These are phyloP conservation scores for Hordeum vulgare DNA, from an alignment of 176 grass and related monocot genomes.

Conservation along the genomic window DNA sequence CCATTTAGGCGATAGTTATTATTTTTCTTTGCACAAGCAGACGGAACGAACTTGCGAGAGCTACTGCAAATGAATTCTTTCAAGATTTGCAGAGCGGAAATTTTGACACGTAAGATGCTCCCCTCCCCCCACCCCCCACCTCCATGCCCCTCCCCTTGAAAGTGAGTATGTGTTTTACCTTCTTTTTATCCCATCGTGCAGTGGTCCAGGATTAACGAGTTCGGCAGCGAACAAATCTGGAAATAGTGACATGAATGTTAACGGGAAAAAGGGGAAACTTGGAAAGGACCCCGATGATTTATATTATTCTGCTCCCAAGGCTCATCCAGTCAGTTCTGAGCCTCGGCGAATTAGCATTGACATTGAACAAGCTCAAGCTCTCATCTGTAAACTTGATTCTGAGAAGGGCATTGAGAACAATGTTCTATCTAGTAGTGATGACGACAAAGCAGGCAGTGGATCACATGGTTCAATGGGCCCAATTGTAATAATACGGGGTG, in stretches of 20 bases:
- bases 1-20: neutral
- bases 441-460: conserved; percentile 39
- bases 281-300: conserved; percentile 47
- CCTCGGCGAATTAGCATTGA: conserved; percentile 67
- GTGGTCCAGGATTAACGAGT: conserved; percentile 66
- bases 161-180: neutral
- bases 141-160: neutral
- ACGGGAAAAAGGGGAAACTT: conserved; percentile 70
- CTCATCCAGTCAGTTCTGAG: conserved; percentile 79
- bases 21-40: conserved; percentile 14
- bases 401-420: conserved; percentile 89
- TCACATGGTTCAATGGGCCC: conserved; percentile 72
- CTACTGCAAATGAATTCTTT: conserved; percentile 71
- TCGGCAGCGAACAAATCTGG: conserved; percentile 48
- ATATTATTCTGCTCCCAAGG: conserved; percentile 75
- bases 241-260: conserved; percentile 48
- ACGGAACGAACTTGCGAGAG: conserved; percentile 49
- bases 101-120: conserved; percentile 64
- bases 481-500: conserved; percentile 84
- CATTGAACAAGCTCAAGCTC: conserved; percentile 64
- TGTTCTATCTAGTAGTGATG: conserved; percentile 60
- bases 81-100: conserved; percentile 80
- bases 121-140: neutral
- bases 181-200: conserved; percentile 31
- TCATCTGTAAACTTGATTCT: conserved; percentile 74